Percentiles rank a stretch among this genome's conserved stretches.
Evolutionary conservation across 2,329 filamentous ascomycete species (phyloP).

Genomic region (Magnaporthiopsis poae): DNA sequence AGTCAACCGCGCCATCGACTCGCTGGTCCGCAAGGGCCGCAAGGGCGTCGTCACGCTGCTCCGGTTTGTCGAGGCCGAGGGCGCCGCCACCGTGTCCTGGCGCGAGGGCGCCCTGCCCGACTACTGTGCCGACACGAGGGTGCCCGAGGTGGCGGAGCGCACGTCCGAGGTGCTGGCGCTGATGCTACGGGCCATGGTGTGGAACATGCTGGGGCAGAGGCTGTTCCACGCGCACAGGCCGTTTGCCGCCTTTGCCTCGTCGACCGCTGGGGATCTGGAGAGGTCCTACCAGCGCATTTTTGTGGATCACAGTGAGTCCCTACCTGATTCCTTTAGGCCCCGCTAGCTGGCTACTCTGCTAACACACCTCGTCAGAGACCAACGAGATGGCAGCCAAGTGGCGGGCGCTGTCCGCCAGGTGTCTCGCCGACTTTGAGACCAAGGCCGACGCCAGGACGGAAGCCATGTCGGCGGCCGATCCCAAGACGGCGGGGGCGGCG

Average conservation of each 20-base stretch:
- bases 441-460: background rate
- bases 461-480: background rate
- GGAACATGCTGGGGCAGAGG: background rate
- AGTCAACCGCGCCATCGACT: conserved; percentile 1
- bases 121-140: background rate
- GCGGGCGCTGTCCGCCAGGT: background rate
- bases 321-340: background rate
- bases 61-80: background rate
- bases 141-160: background rate
- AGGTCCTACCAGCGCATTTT: background rate
- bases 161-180: background rate
- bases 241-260: background rate
- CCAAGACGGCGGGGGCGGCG: background rate
- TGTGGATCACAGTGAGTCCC: background rate
- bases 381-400: background rate
- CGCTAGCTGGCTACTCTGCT: background rate
- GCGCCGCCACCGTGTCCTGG: background rate
- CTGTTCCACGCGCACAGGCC: background rate
- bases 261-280: background rate
- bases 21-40: background rate
- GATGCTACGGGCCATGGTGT: conserved; percentile 1
- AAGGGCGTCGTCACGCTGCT: background rate
- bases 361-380: background rate
- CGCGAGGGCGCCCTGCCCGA: background rate
- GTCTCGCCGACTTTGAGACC: background rate